These are phyloP conservation scores for Pythium graminicola DNA, from an alignment of 352 stramenopile species.

Conservation along the genomic window DNA sequence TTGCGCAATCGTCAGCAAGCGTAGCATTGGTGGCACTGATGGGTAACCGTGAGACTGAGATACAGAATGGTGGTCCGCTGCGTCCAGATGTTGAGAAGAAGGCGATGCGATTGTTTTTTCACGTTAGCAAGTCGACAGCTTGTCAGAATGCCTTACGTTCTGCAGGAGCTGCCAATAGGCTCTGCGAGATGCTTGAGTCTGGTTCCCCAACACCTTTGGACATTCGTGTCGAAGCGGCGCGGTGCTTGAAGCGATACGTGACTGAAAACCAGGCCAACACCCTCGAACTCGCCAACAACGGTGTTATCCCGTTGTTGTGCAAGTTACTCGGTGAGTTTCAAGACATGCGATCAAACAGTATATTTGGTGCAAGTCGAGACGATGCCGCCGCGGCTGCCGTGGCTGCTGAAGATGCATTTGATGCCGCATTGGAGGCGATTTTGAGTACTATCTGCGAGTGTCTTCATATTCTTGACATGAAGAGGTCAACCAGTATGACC, in stretches of 20 bases:
- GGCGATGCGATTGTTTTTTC: slow-evolving; percentile 63
- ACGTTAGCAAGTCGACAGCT: slow-evolving; percentile 54
- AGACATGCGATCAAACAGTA: slow-evolving; percentile 33
- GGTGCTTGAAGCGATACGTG: slow-evolving; percentile 69
- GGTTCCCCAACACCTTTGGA: slow-evolving; percentile 48
- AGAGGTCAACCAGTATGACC: slow-evolving; percentile 8
- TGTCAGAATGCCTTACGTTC: slow-evolving; percentile 65
- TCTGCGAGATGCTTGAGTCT: slow-evolving; percentile 49
- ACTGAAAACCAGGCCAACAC: slow-evolving; percentile 69
- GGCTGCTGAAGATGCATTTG: slow-evolving; percentile 45
- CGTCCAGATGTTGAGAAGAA: slow-evolving; percentile 62
- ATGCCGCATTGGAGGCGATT: slow-evolving; percentile 65
- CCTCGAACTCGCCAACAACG: slow-evolving; percentile 48
- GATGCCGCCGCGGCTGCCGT: slow-evolving; percentile 4
- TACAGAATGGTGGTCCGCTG: slow-evolving; percentile 35
- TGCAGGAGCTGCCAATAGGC: slow-evolving; percentile 40
- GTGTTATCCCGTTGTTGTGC: slow-evolving; percentile 48
- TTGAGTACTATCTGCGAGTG: slow-evolving; percentile 72
- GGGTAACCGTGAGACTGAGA: slow-evolving; percentile 48
- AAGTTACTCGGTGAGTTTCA: slow-evolving; percentile 52
- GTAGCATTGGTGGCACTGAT: slow-evolving; percentile 51
- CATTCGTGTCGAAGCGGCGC: slow-evolving; percentile 56
- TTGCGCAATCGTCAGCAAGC: slow-evolving; percentile 56
- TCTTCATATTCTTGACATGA: slow-evolving; percentile 46
- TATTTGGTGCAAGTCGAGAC: slow-evolving; percentile 8